Conservation (phyloP, 2,329 filamentous ascomycete species). For the Pestalotiopsis sp. region DNA sequence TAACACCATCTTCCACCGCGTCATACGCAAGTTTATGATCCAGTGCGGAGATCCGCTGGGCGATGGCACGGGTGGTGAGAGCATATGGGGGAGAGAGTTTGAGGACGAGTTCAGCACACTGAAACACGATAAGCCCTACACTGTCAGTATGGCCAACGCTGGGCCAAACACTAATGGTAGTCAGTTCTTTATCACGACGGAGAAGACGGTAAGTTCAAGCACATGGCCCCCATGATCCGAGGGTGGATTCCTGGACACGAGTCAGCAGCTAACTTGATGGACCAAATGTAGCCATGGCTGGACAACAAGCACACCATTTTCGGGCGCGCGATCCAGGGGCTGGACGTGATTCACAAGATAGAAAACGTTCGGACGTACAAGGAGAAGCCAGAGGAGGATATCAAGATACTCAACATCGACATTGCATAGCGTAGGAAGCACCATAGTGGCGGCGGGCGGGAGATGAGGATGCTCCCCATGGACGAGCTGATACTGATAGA, state of each 20-base stretch:
- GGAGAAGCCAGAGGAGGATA: conserved; percentile 95
- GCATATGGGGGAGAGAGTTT: conserved; percentile 91
- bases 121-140: conserved; percentile 95
- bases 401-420: conserved; percentile 93
- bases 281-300: conserved; percentile 71
- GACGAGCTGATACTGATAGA: background rate
- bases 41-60: conserved; percentile 83
- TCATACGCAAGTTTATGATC: conserved; percentile 99
- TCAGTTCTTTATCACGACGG: conserved; percentile 98
- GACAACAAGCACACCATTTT: conserved; percentile 98
- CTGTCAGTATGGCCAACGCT: conserved; percentile 96
- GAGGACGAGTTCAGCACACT: conserved; percentile 91
- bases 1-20: conserved; percentile 93
- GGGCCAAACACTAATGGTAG: conserved; percentile 93
- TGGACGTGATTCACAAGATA: conserved; percentile 95
- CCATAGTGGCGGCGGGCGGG: background rate
- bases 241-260: conserved; percentile 8
- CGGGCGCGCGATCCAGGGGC: conserved; percentile 82
- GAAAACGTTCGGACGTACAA: conserved; percentile 85
- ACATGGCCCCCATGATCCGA: conserved; percentile 23
- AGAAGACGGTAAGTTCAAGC: conserved; percentile 72
- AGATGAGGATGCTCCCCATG: background rate
- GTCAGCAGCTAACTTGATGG: conserved; percentile 27
- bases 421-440: conserved; percentile 43
- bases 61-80: conserved; percentile 87